Conservation (phyloP, 2,329 filamentous ascomycete species). For the Aspergillus pseudonomiae region DNA sequence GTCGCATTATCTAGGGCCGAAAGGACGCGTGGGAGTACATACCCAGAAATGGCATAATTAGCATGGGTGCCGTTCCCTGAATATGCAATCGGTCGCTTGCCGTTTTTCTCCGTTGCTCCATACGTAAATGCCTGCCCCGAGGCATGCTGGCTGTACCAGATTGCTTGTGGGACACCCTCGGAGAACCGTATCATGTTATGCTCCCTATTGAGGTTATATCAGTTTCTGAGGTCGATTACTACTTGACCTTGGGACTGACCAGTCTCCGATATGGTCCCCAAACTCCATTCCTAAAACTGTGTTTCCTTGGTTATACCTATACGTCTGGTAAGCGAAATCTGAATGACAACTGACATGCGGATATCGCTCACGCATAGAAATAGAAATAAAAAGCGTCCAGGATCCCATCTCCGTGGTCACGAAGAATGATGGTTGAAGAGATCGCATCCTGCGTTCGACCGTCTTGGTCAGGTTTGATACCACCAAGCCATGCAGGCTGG, state of each 20-base stretch:
- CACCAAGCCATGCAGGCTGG: slow-evolving; percentile 53
- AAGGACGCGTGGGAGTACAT: slow-evolving; percentile 2
- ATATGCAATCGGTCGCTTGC: slow-evolving; percentile 59
- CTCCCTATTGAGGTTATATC: slow-evolving; percentile 49
- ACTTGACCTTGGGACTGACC: slow-evolving; percentile 38
- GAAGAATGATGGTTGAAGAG: slow-evolving; percentile 59
- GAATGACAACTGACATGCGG: neutral
- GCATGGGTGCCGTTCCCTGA: slow-evolving; percentile 65
- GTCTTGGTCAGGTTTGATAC: slow-evolving; percentile 54
- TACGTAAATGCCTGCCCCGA: slow-evolving; percentile 67
- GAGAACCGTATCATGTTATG: slow-evolving; percentile 69
- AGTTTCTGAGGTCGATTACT: neutral
- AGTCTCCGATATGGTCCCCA: slow-evolving; percentile 66
- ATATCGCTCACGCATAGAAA: slow-evolving; percentile 56
- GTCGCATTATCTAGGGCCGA: neutral
- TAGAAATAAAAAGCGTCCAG: slow-evolving; percentile 67
- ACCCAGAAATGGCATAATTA: slow-evolving; percentile 62
- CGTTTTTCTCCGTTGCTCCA: slow-evolving; percentile 56
- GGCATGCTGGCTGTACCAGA: slow-evolving; percentile 68
- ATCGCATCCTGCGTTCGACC: slow-evolving; percentile 56
- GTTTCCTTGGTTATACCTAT: slow-evolving; percentile 57
- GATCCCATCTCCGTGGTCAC: slow-evolving; percentile 56
- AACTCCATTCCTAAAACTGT: slow-evolving; percentile 54
- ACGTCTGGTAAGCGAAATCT: slow-evolving; percentile 3
- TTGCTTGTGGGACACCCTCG: slow-evolving; percentile 55